A percentile compares a stretch with the other conserved stretches of the same genome.
These are phyloP conservation scores for Thalassiosira hispida DNA, from an alignment of 352 stramenopile genomes.

Conservation along the genomic window DNA sequence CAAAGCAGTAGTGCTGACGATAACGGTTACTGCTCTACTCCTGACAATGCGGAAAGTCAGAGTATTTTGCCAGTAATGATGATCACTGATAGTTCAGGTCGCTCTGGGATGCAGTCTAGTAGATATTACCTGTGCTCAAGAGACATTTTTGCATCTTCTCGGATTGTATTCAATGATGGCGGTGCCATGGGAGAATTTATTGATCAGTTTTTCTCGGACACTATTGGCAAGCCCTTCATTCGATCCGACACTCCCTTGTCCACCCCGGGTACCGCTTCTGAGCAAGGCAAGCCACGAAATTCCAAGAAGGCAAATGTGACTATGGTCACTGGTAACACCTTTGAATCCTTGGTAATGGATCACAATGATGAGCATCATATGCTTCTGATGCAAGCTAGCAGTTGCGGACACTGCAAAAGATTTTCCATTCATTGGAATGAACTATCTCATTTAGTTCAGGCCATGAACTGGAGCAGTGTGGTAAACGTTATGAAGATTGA, in stretches of 20 bases:
- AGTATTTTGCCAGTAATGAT: slow-evolving; percentile 59
- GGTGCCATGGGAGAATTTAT: slow-evolving; percentile 55
- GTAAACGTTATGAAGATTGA: slow-evolving; percentile 70
- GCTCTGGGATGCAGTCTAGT: slow-evolving; percentile 30
- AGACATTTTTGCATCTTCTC: slow-evolving; percentile 33
- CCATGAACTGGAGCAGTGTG: slow-evolving; percentile 57
- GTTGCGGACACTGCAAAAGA: slow-evolving; percentile 79
- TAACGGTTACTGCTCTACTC: slow-evolving; percentile 29
- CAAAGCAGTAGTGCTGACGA: slow-evolving; percentile 1
- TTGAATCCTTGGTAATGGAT: slow-evolving; percentile 58
- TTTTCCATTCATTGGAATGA: slow-evolving; percentile 76
- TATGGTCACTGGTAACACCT: slow-evolving; percentile 56
- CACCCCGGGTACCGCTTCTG: neutral
- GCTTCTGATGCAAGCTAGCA: slow-evolving; percentile 56
- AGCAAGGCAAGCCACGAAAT: slow-evolving; percentile 2
- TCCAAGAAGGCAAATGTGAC: slow-evolving; percentile 36
- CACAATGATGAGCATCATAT: slow-evolving; percentile 59
- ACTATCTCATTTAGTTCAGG: slow-evolving; percentile 59
- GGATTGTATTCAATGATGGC: slow-evolving; percentile 16
- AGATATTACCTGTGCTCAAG: slow-evolving; percentile 56
- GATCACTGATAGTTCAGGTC: slow-evolving; percentile 56
- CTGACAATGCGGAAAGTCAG: neutral
- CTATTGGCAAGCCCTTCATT: slow-evolving; percentile 48
- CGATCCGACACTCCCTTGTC: slow-evolving; percentile 25
- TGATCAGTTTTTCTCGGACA: slow-evolving; percentile 50